phyloP scores from a whole-genome alignment of 331 rosid genomes.

The Erythrophleum ivorense region DNA sequence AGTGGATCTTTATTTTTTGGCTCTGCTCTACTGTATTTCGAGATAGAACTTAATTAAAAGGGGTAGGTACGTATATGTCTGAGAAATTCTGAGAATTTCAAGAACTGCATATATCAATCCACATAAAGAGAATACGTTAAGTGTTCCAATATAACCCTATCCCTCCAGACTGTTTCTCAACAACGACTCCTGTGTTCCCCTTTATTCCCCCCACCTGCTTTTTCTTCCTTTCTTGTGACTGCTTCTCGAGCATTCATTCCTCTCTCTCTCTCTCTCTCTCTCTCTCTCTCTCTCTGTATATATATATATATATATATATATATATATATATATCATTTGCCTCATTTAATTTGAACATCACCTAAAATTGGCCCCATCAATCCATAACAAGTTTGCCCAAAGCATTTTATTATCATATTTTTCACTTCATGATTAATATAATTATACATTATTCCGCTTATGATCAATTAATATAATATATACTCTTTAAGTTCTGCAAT shows the following conservation, averaged over 20 bases:
- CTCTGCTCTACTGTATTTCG: background rate
- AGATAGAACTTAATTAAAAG: background rate
- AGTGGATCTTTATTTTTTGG: constrained; percentile 11
- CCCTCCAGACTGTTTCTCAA: constrained; percentile 13
- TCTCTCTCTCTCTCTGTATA: too few species aligned
- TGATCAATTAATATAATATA: too few species aligned
- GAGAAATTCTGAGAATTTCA: constrained; percentile 16
- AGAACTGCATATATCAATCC: constrained; percentile 2
- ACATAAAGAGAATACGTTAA: background rate
- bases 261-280: too few species aligned
- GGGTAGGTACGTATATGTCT: background rate
- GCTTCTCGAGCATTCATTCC: constrained; percentile 12
- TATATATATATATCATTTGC: too few species aligned
- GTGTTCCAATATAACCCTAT: background rate
- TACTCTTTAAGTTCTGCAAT: too few species aligned
- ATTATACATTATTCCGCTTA: too few species aligned
- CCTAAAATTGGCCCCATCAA: too few species aligned
- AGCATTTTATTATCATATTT: too few species aligned
- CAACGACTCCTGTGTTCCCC: constrained; percentile 1
- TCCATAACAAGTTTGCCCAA: too few species aligned
- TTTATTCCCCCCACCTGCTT: constrained; percentile 20
- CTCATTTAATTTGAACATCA: too few species aligned
- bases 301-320: too few species aligned
- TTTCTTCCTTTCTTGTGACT: constrained; percentile 2
- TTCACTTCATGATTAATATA: too few species aligned